phyloP scores from a whole-genome alignment of 2,329 filamentous ascomycete species.

The Ophiocordyceps camponoti-leonardi region DNA sequence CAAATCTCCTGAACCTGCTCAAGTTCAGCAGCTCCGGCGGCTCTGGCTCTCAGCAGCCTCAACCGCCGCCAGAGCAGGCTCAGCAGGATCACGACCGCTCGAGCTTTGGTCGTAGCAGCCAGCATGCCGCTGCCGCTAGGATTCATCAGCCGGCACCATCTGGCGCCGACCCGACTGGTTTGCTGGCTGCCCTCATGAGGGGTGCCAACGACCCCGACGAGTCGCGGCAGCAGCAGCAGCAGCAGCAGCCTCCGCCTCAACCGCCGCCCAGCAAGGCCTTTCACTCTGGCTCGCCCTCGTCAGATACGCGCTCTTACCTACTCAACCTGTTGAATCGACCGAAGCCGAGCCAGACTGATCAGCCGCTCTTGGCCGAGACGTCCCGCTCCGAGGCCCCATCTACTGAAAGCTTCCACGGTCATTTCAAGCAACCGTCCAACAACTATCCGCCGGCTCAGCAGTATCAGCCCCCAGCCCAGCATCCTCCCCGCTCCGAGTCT shows the following conservation, averaged over 20 bases:
- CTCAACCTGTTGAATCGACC: conserved; percentile 72
- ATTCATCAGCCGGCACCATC: conserved; percentile 41
- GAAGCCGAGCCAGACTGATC: conserved; percentile 45
- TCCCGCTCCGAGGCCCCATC: conserved; percentile 27
- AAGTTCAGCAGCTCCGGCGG: conserved; percentile 34
- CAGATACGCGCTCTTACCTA: conserved; percentile 70
- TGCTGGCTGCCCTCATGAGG: conserved; percentile 44
- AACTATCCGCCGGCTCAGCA: conserved; percentile 10
- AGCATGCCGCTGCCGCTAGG: conserved; percentile 15
- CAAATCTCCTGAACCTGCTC: conserved; percentile 41
- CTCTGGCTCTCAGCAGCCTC: conserved; percentile 14
- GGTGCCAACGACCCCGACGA: conserved; percentile 33
- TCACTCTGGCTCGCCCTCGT: conserved; percentile 33
- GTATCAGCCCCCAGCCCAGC: conserved; percentile 9
- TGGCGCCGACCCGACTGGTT: conserved; percentile 36
- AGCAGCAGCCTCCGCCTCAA: conserved; percentile 6
- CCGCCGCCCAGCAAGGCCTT: conserved; percentile 18
- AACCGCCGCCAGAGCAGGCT: conserved; percentile 8
- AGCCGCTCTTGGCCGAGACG: conserved; percentile 22
- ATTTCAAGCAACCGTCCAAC: conserved; percentile 12
- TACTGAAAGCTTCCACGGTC: conserved; percentile 13
- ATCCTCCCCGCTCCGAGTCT: conserved; percentile 7
- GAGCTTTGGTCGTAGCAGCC: conserved; percentile 6
- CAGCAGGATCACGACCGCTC: conserved; percentile 6
- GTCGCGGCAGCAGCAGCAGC: conserved; percentile 9